These are phyloP conservation scores for Fusarium sulawesiense DNA, from an alignment of 2,329 filamentous ascomycete genomes.

Conservation along the genomic window DNA sequence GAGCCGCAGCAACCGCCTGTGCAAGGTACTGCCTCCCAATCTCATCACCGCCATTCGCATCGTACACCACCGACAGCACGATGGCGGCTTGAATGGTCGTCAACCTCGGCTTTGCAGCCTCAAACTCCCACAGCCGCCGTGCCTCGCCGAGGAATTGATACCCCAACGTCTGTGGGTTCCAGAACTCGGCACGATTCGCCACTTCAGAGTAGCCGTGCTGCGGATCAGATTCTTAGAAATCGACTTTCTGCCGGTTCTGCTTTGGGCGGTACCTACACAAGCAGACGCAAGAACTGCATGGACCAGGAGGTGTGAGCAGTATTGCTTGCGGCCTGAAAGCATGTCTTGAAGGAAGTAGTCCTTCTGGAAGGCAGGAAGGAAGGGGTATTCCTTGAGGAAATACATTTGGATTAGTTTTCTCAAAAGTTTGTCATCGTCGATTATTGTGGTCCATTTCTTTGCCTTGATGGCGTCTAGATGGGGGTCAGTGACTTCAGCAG, in stretches of 20 bases:
- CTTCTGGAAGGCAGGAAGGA: slow-evolving; percentile 3
- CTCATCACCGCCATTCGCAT: background rate
- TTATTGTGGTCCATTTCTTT: background rate
- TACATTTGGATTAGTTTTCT: background rate
- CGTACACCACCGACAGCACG: background rate
- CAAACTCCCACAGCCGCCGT: background rate
- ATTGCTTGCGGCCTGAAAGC: background rate
- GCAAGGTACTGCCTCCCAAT: background rate
- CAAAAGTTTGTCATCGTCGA: background rate
- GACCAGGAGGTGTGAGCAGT: slow-evolving; percentile 10
- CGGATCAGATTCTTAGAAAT: background rate
- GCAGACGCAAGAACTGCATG: slow-evolving; percentile 9
- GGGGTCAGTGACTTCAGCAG: background rate
- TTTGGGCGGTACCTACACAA: background rate
- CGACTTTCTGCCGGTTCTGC: too few species aligned
- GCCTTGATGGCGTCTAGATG: background rate
- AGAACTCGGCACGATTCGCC: background rate
- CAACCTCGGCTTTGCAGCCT: background rate
- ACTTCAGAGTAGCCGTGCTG: background rate
- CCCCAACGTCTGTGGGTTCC: background rate
- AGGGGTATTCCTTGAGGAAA: background rate
- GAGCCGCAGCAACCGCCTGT: background rate
- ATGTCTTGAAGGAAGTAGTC: slow-evolving; percentile 6
- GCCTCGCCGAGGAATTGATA: background rate
- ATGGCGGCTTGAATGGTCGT: background rate